phyloP scores from a whole-genome alignment of 148 eudicot species.

The Oxyria digyna region DNA sequence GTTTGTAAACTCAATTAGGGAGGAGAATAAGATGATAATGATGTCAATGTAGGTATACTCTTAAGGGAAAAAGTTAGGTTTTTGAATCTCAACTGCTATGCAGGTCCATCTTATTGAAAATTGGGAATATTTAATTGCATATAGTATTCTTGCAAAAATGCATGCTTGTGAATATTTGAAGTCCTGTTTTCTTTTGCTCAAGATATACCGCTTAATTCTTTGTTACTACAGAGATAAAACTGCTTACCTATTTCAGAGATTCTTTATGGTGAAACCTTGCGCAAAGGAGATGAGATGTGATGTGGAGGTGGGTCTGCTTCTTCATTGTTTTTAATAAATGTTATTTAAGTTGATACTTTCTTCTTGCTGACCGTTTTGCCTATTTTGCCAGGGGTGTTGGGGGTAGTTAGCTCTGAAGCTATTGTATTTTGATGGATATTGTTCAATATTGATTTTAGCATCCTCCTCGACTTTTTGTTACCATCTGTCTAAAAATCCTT shows the following conservation, averaged over 20 bases:
- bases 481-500: not conserved
- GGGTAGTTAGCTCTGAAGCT: not conserved
- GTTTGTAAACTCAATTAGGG: not conserved
- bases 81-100: not conserved
- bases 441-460: not conserved
- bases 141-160: not conserved
- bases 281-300: constrained; percentile 97
- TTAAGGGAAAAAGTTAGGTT: not conserved
- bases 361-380: not conserved
- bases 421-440: not conserved
- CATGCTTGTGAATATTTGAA: not conserved
- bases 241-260: constrained; percentile 52
- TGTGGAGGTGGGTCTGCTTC: constrained; percentile 58
- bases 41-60: not conserved
- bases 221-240: not conserved
- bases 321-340: not conserved
- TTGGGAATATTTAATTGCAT: not conserved
- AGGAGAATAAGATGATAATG: not conserved
- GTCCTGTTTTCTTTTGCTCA: not conserved
- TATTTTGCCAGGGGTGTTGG: not conserved
- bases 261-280: constrained; percentile 93
- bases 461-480: not conserved
- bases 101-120: not conserved
- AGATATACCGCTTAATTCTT: not conserved
- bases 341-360: not conserved